These are phyloP conservation scores for Forsythia suspensa DNA, from an alignment of 257 asterid genomes.

Conservation along the genomic window DNA sequence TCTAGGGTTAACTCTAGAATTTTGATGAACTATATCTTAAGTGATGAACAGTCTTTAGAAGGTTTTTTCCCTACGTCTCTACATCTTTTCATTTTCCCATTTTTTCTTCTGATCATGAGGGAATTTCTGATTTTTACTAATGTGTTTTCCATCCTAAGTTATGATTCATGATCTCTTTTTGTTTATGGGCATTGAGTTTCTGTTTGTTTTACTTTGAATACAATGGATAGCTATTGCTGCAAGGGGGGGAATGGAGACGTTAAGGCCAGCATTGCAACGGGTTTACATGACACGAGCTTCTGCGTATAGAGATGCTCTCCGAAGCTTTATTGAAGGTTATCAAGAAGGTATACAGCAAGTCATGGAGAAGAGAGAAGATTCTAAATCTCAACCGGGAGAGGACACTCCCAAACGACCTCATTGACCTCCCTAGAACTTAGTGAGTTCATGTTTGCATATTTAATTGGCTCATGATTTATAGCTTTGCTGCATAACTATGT, in stretches of 20 bases:
- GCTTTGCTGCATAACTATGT: background rate
- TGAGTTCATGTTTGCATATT: slow-evolving; percentile 18
- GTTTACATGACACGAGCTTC: slow-evolving; percentile 95
- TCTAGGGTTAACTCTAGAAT: background rate
- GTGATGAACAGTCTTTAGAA: background rate
- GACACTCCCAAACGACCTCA: slow-evolving; percentile 34
- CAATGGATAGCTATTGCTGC: slow-evolving; percentile 75
- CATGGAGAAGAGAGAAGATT: slow-evolving; percentile 63
- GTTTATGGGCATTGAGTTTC: slow-evolving; percentile 6
- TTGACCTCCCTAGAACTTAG: background rate
- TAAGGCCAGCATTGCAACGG: slow-evolving; percentile 83
- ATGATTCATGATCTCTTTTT: slow-evolving; percentile 2
- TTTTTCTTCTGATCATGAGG: background rate
- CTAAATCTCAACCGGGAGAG: slow-evolving; percentile 34
- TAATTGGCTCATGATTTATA: background rate
- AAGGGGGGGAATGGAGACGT: slow-evolving; percentile 88
- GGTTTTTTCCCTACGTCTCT: background rate
- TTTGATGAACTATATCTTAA: background rate
- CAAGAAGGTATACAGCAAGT: slow-evolving; percentile 87
- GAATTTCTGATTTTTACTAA: background rate
- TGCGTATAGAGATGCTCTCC: slow-evolving; percentile 85
- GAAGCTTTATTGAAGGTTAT: slow-evolving; percentile 85
- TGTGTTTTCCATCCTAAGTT: background rate
- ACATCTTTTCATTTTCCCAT: background rate
- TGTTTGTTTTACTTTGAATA: background rate